A percentile compares a stretch with the other conserved stretches of the same genome.
These are phyloP conservation scores for Pseudovirgaria hyperparasitica DNA, from an alignment of 2,329 filamentous ascomycete genomes.

Conservation along the genomic window DNA sequence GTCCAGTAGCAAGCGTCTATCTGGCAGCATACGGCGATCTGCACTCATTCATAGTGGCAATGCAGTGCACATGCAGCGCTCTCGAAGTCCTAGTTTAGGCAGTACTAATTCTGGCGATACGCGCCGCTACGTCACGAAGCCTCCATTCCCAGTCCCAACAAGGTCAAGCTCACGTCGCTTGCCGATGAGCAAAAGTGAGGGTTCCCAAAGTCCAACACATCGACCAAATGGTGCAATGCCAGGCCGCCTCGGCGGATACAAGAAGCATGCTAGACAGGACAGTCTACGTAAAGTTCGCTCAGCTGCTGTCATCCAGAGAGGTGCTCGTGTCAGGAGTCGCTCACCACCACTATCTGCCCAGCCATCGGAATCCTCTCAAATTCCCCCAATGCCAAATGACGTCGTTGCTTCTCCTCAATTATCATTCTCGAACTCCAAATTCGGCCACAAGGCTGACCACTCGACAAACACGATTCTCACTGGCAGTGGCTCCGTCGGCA, in stretches of 20 bases:
- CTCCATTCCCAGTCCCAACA: constrained; percentile 86
- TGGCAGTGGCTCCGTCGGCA: constrained; percentile 42
- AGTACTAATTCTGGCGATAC: constrained; percentile 35
- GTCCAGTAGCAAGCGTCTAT: constrained; percentile 29
- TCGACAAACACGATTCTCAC: constrained; percentile 50
- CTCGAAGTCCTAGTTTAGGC: constrained; percentile 52
- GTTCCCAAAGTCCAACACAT: constrained; percentile 62
- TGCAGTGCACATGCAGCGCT: constrained; percentile 50
- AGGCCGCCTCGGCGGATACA: constrained; percentile 25
- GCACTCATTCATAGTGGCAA: constrained; percentile 73
- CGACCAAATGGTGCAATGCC: constrained; percentile 28
- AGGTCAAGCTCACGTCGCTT: constrained; percentile 75
- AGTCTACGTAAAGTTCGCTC: constrained; percentile 73
- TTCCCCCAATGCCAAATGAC: constrained; percentile 63
- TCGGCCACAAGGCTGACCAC: constrained; percentile 41
- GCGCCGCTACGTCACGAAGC: constrained; percentile 29
- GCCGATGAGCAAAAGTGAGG: constrained; percentile 57
- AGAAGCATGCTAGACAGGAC: constrained; percentile 38
- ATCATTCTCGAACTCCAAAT: constrained; percentile 23
- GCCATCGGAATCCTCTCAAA: constrained; percentile 54
- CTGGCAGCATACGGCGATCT: constrained; percentile 61
- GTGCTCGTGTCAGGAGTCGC: constrained; percentile 30
- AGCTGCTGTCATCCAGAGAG: constrained; percentile 53
- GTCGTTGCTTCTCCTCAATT: constrained; percentile 50
- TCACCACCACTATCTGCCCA: constrained; percentile 53